Percentiles rank a stretch among this genome's conserved stretches.
Conservation (phyloP, 495 filamentous ascomycete genomes). For the Aspergillus saccharolyticus region DNA sequence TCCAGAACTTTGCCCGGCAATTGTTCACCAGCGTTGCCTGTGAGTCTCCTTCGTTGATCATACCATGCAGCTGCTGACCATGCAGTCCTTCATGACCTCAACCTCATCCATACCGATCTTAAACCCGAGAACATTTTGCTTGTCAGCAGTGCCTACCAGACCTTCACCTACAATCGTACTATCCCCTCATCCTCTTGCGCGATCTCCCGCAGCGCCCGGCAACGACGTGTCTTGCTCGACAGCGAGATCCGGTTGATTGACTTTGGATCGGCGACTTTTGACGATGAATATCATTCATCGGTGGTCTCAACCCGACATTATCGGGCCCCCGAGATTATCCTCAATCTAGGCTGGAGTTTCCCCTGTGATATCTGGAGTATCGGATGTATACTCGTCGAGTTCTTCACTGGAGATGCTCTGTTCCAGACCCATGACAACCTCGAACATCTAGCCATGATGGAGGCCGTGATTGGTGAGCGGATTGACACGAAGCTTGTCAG, state of each 20-base stretch:
- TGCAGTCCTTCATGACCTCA: conserved; percentile 90
- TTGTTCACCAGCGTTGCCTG: conserved; percentile 97
- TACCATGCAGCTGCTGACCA: conserved; percentile 11
- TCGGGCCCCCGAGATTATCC: conserved; percentile 92
- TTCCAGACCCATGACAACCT: conserved; percentile 99
- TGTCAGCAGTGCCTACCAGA: conserved; percentile 84
- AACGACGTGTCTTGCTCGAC: conserved; percentile 83
- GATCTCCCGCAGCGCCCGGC: conserved; percentile 69
- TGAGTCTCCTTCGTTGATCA: conserved; percentile 44
- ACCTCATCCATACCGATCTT: conserved; percentile 95
- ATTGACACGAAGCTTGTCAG: conserved; percentile 73
- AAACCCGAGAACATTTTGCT: conserved; percentile 98
- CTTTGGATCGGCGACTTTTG: conserved; percentile 96
- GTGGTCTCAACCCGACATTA: conserved; percentile 97
- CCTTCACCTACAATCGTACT: conserved; percentile 91
- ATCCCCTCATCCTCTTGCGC: conserved; percentile 88
- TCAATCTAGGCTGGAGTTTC: conserved; percentile 95
- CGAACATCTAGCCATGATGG: conserved; percentile 99
- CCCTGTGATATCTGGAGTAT: conserved; percentile 99
- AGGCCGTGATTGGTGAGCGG: conserved; percentile 69
- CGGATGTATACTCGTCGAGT: conserved; percentile 97
- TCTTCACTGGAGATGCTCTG: conserved; percentile 94
- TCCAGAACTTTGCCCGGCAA: conserved; percentile 93
- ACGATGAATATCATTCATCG: conserved; percentile 97
- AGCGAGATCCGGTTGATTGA: conserved; percentile 97